Base-by-base conservation (phyloP, 306 rosid genomes). In the Senna tora region DNA sequence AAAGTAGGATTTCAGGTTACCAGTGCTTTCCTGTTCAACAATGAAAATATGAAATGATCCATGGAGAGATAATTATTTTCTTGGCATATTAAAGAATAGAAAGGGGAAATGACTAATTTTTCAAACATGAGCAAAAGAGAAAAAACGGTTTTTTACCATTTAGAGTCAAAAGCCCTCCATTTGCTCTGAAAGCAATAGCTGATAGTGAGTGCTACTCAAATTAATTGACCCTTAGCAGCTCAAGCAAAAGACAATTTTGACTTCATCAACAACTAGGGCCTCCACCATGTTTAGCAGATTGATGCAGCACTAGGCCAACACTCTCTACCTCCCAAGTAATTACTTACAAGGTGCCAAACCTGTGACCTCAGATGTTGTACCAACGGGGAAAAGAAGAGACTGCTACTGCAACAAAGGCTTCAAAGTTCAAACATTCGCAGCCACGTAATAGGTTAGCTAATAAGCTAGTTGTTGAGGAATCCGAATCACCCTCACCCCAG, bases 81-180 rank as follows among this genome's bases (percentile, higher is more conserved):
- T 69, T 38, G 25, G 16, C 25, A 41, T n/a, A 41, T 53, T 69
- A 21, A 21, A n/a, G 55, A 7, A 50, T 36, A 69, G 39, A 54
- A 69, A 38, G 52, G 28, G 21, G 17, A 9, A 52, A 52, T 0
- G 11, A 55, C 55, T 41, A 20, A 54, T 55, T 55, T 43, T 20
- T 17, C 61, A 60, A 19, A 34, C 69, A 36, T 9, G 28, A 36
- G 30, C 66, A 9, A 17, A 60, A 11, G 30, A 50, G 55, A 50
- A 58, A 13, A 22, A 61, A 14, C 20, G n/a, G 19, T 9, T 6
- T 36, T 38, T 5, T 7, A 36, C 49, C 49, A 16, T 16, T 46
- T 17, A 61, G 41, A 61, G 36, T 61, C 67, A 61, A 61, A 49
- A 30, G 36, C n/a, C 13, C 38, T 30, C 13, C 30, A 61, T 19